Evolutionary conservation across 2,329 filamentous ascomycete genomes (phyloP).

Genomic region (Claviceps purpurea): DNA sequence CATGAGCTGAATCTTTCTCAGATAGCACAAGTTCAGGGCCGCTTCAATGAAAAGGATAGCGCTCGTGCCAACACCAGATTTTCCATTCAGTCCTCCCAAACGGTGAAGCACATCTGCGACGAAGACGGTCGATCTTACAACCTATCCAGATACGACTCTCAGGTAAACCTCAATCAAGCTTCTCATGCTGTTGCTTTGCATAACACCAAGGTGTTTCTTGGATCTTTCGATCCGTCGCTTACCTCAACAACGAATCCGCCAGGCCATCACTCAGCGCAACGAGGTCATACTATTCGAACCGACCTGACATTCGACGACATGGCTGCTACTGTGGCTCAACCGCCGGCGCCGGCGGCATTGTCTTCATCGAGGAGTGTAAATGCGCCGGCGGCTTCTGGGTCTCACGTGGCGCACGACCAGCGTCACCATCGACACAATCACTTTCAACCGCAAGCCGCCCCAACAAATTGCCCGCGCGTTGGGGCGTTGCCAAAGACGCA

Average conservation of each 20-base stretch:
- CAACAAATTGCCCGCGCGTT: neutral
- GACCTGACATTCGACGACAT: conserved; percentile 8
- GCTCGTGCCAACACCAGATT: neutral
- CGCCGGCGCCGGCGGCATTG: conserved; percentile 13
- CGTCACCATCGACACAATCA: neutral
- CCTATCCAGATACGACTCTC: neutral
- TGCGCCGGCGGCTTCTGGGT: conserved; percentile 6
- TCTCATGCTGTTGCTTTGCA: neutral
- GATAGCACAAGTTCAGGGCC: neutral
- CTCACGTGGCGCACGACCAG: conserved; percentile 2
- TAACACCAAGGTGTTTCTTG: neutral
- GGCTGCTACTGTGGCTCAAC: conserved; percentile 20
- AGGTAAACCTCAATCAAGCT: neutral
- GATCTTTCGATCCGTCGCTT: neutral
- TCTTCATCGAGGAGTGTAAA: conserved; percentile 8
- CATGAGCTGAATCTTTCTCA: conserved; percentile 6
- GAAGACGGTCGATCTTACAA: neutral
- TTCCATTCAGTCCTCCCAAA: neutral
- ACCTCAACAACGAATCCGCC: neutral
- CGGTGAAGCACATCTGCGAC: neutral
- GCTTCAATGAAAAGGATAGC: neutral
- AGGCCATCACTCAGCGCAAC: neutral
- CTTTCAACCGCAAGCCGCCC: neutral
- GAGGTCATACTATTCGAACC: neutral
- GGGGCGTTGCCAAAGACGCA: conserved; percentile 15